These are phyloP conservation scores for Pestalotiopsis sp. DNA, from an alignment of 2,329 filamentous ascomycete genomes.

Conservation along the genomic window DNA sequence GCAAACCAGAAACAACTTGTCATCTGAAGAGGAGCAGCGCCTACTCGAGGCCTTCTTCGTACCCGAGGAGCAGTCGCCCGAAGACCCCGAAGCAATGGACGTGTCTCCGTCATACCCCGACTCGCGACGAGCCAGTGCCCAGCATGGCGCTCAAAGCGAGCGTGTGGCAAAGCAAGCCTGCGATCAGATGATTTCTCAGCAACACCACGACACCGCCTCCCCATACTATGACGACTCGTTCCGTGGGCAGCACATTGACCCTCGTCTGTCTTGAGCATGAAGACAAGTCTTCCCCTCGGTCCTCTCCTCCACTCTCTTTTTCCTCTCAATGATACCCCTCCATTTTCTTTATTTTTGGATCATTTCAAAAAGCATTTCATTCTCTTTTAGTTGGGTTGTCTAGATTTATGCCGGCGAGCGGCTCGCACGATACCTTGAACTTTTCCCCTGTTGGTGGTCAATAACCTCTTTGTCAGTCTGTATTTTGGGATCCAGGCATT, in stretches of 20 bases:
- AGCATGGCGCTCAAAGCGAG: constrained; percentile 32
- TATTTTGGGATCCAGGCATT: not conserved
- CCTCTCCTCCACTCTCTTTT: not conserved
- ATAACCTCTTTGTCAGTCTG: not conserved
- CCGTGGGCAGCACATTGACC: not conserved
- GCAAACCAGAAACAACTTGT: constrained; percentile 26
- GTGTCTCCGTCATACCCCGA: constrained; percentile 19
- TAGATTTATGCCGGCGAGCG: not conserved
- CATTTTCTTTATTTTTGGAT: not conserved
- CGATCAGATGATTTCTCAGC: constrained; percentile 30
- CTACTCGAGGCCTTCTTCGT: constrained; percentile 32
- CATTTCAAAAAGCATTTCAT: not conserved
- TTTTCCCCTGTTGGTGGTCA: not conserved
- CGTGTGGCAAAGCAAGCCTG: constrained; percentile 41
- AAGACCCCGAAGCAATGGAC: constrained; percentile 19
- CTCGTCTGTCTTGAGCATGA: not conserved
- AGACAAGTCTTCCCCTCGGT: not conserved
- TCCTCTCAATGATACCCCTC: constrained; percentile 3
- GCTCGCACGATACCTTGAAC: not conserved
- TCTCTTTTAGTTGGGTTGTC: not conserved
- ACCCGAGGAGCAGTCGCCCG: constrained; percentile 17
- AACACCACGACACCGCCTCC: not conserved
- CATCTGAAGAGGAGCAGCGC: constrained; percentile 35
- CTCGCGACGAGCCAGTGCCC: constrained; percentile 20
- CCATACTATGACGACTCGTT: constrained; percentile 1